These are phyloP conservation scores for Artemisia tridentata DNA, from an alignment of 129 eudicot genomes.

Conservation along the genomic window DNA sequence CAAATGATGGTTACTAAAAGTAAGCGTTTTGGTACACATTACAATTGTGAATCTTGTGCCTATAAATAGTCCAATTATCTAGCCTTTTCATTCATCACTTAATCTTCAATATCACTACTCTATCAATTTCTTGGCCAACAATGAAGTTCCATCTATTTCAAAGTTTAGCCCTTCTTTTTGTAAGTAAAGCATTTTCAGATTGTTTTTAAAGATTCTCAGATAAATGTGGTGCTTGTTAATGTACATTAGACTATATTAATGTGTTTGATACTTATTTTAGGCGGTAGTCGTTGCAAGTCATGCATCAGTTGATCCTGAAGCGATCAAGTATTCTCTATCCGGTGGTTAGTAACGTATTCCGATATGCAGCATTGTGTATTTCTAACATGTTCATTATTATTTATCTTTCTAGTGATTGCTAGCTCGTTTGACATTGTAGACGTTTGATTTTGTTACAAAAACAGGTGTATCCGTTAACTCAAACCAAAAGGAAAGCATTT, in stretches of 20 bases:
- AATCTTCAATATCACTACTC: too few species aligned
- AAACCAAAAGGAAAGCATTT: slow-evolving; percentile 27
- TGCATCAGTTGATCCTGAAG: slow-evolving; percentile 5
- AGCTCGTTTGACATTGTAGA: too few species aligned
- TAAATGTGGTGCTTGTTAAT: not conserved
- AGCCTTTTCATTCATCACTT: not conserved
- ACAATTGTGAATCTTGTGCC: not conserved
- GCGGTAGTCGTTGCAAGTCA: not conserved
- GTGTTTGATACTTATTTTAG: not conserved
- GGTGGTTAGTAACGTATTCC: not conserved
- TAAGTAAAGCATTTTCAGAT: slow-evolving; percentile 10
- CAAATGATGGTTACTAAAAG: not conserved
- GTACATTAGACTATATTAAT: not conserved
- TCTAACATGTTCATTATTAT: not conserved
- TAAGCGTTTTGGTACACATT: not conserved
- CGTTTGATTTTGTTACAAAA: too few species aligned
- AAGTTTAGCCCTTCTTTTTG: not conserved
- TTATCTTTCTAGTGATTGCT: not conserved
- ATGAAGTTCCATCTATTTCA: slow-evolving; percentile 9
- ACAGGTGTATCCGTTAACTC: not conserved
- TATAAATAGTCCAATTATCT: not conserved
- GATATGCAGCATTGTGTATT: too few species aligned
- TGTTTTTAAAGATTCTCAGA: not conserved
- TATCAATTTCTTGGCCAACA: not conserved
- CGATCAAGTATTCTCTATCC: slow-evolving; percentile 6